Evolutionary conservation across 371 early-diverging fungal species (phyloP).

Genomic region (Vairimorpha ceranae): DNA sequence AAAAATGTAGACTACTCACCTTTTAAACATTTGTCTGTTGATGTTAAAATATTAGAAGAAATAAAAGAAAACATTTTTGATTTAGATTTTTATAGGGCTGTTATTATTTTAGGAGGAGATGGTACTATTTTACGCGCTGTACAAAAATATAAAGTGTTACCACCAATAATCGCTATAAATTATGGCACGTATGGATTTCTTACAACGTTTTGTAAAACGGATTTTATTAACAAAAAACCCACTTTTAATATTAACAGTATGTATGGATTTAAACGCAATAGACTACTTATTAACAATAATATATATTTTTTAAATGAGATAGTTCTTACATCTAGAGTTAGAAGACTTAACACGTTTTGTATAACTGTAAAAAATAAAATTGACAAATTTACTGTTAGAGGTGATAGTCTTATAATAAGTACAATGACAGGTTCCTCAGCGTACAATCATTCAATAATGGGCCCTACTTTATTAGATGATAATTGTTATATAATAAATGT

Average conservation of each 20-base stretch:
- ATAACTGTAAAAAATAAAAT: slow-evolving; percentile 19
- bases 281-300: slow-evolving; percentile 19
- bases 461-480: slow-evolving; percentile 40
- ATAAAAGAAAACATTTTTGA: background rate
- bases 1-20: background rate
- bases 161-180: slow-evolving; percentile 46
- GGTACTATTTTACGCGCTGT: slow-evolving; percentile 47
- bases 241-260: background rate
- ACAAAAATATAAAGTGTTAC: slow-evolving; percentile 13
- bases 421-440: slow-evolving; percentile 52
- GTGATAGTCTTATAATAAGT: slow-evolving; percentile 53
- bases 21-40: background rate
- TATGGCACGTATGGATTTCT: slow-evolving; percentile 44
- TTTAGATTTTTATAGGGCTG: background rate
- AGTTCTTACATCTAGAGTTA: slow-evolving; percentile 26
- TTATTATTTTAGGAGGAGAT: slow-evolving; percentile 53
- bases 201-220: slow-evolving; percentile 18
- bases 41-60: background rate
- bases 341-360: slow-evolving; percentile 28
- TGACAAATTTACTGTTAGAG: slow-evolving; percentile 20
- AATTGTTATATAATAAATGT: slow-evolving; percentile 15
- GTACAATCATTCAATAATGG: slow-evolving; percentile 53
- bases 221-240: background rate
- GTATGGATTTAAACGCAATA: background rate
- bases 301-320: slow-evolving; percentile 48